Base-by-base conservation (phyloP, 2,329 filamentous ascomycete genomes). In the Paecilomyces sp. region DNA sequence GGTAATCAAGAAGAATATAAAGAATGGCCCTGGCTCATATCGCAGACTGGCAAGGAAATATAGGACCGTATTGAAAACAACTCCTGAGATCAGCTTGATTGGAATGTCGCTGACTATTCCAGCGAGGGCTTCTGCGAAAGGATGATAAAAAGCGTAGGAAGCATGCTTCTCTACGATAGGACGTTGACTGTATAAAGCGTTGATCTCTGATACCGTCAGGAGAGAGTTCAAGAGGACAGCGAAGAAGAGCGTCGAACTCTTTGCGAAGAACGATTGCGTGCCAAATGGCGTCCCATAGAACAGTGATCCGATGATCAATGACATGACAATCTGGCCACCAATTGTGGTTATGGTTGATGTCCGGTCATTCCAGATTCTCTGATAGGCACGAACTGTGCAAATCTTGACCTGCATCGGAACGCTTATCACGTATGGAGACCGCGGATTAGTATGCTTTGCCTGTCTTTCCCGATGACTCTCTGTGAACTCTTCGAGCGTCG, bases 91-190 rank as follows among this genome's bases (percentile, higher is more conserved):
- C 22, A 96, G 77, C 73, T 94, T 96, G 75, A 92, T 90, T 0
- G 92, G 92, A 75, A 97, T 77, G 68, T 97, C 92, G 59, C 86
- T 88, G 24, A 97, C 77, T 84, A 96, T 93, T 3, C 90, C 93
- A 0, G 90, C 87, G 60, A 92, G 81, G 13, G 92, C 91, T 79
- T 97, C 92, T 15, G 91, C 87, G 7, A 89, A 92, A 0, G 93
- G 91, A 71, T 96, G 92, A 66, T 96, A 96, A 24, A 97, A 83
- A 8, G 92, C 91, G 70, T 96, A 97, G 58, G 89, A 87, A 56
- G 83, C 80, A 68, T 97, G 92, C 73, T 97, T 97, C 71, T 96
- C 92, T 61, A 97, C 90, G 66, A 97, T 95, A 2, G 91, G 89
- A 36, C 92, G 88, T 83, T 96, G 92, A 12, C 90, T 86, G 71